Conservation (phyloP, 192 early-diverging fungal genomes). For the Coemansia sp. region DNA sequence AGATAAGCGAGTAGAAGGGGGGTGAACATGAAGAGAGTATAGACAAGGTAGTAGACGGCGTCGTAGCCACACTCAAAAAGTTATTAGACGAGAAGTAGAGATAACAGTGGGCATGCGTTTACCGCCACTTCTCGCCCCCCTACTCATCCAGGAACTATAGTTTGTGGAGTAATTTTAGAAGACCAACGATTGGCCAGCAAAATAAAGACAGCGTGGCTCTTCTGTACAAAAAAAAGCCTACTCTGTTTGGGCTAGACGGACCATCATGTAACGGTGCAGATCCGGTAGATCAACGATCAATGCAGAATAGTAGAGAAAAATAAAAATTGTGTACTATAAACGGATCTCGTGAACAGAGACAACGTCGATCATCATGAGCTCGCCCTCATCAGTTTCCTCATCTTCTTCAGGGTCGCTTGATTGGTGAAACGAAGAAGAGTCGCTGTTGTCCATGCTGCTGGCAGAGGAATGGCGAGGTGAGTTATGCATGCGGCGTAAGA, state of each 20-base stretch:
- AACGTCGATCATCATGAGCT: conserved; percentile 29
- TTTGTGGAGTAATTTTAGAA: not conserved
- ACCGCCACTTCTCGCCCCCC: not conserved
- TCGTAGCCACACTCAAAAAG: conserved; percentile 11
- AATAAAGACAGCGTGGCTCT: not conserved
- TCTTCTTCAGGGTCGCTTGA: not conserved
- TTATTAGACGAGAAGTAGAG: conserved; percentile 3
- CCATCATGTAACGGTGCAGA: not conserved
- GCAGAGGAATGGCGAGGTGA: conserved; percentile 6
- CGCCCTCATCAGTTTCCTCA: conserved; percentile 6
- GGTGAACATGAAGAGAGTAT: not conserved
- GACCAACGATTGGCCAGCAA: not conserved
- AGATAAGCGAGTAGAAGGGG: conserved; percentile 6
- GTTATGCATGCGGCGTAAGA: conserved; percentile 27
- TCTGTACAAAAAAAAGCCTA: not conserved
- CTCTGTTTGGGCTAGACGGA: not conserved
- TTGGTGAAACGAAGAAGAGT: conserved; percentile 1
- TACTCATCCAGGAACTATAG: not conserved
- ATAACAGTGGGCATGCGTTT: not conserved
- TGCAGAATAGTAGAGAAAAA: not conserved
- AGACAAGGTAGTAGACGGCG: conserved; percentile 3
- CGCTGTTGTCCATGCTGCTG: not conserved
- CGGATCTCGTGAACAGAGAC: conserved; percentile 41
- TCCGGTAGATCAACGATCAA: not conserved
- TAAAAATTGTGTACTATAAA: conserved; percentile 2